Base-by-base conservation (phyloP, 2,329 filamentous ascomycete genomes). In the Decorospora gaudefroyi region DNA sequence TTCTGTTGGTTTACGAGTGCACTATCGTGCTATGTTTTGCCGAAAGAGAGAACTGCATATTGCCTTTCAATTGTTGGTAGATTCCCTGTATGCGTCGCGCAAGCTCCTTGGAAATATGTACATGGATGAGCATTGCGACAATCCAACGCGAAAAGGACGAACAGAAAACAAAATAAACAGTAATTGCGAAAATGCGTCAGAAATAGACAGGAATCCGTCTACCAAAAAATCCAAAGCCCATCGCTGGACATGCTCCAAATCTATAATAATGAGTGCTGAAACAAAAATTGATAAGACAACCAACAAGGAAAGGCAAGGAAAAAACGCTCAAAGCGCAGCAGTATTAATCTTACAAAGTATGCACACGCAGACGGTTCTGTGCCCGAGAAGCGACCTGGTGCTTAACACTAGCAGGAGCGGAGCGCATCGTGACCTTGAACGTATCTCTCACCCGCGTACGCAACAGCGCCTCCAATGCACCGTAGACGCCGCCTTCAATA, bases 351-450 rank as follows among this genome's bases (percentile, higher is more conserved):
- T 49, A 64, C 37, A 67, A 30, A 11, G 64, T 69, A 34, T 67
- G 60, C 26, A 64, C 60, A 29, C 65, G 64, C 2, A 42, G 38
- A 12, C 62, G 59, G 31, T 56, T 56, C 18, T 66, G 64, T 1
- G 60, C 57, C 11, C 58, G 55, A n/a, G 54, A 62, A 8, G 64
- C 63, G 15, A 69, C 45, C 29, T 67, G 62, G 26, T 65, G 57
- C 56, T 65, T 70, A 46, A 69, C 51, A 31, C 65, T 64, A 16
- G 67, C 60, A 7, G 67, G 64, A 7, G 67, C 67, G 9, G 54
- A 59, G 42, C 64, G 57, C 64, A 70, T 68, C 9, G 63, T 68
- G n/a, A 64, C 52, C 38, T 64, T 67, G 51, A 70, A 68, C 2
- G 67, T 70, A 35, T 70, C 67, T 31, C 65, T 61, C 2, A 70